phyloP scores from a whole-genome alignment of 805 yeast genomes.

The Jamesozyma lodderae region DNA sequence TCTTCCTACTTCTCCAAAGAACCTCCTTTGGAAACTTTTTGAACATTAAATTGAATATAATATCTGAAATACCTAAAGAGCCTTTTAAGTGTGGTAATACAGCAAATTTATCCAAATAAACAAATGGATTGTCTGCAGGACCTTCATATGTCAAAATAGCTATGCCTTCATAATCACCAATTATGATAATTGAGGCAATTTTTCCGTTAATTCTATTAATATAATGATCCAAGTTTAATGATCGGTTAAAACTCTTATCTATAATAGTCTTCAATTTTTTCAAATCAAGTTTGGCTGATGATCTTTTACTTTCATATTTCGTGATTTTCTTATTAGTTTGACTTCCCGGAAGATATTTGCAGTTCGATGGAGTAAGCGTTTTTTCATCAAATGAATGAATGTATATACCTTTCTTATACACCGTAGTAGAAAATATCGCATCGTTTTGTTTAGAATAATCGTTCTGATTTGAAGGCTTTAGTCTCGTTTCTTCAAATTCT shows the following conservation, averaged over 20 bases:
- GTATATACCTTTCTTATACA: slow-evolving; percentile 63
- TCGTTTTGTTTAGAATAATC: slow-evolving; percentile 5
- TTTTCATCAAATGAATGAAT: slow-evolving; percentile 23
- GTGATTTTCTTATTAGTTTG: background rate
- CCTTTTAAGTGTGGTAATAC: slow-evolving; percentile 81
- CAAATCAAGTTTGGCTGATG: slow-evolving; percentile 38
- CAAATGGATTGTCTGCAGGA: slow-evolving; percentile 34
- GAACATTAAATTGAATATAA: slow-evolving; percentile 73
- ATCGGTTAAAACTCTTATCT: slow-evolving; percentile 68
- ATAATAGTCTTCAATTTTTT: slow-evolving; percentile 50
- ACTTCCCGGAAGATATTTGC: background rate
- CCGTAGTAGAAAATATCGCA: slow-evolving; percentile 47
- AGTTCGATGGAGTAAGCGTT: slow-evolving; percentile 16
- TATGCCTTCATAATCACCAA: slow-evolving; percentile 93
- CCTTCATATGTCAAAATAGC: slow-evolving; percentile 86
- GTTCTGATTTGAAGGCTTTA: background rate
- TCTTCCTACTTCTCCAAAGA: slow-evolving; percentile 81
- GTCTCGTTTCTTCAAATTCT: slow-evolving; percentile 4
- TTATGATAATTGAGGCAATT: slow-evolving; percentile 70
- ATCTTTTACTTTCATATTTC: background rate
- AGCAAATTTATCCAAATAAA: slow-evolving; percentile 91
- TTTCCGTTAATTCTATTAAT: slow-evolving; percentile 52
- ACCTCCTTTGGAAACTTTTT: slow-evolving; percentile 61
- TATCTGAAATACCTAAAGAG: slow-evolving; percentile 86
- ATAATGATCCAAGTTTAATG: slow-evolving; percentile 59